Base-by-base conservation (phyloP, 73 alveolate genomes). In the Symbiodinium pilosum region DNA sequence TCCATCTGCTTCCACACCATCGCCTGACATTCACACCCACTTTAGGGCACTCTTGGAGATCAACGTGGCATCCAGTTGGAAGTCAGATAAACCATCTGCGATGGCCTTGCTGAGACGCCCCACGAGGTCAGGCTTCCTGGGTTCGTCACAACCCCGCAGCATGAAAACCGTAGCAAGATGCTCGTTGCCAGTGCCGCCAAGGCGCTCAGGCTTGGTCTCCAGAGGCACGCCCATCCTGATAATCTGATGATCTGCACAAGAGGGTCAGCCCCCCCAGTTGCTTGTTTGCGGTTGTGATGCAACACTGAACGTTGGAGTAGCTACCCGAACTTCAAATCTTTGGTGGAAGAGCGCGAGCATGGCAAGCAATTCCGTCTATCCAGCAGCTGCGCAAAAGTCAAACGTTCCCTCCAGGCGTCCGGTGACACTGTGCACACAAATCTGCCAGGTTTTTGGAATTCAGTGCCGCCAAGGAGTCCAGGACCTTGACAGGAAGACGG, bases 1-100 rank as follows among this genome's bases (percentile, higher is more conserved):
- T 88, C 95, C 95, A 88, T 88, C 71, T 88, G 95, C 47, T 41
- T 88, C 95, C 86, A 87, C 24, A 87, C 94, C 94, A 87, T 87
- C 36, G 94, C 94, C 43, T 87, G 39, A n/a, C 59, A 6, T 6
- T 47, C 14, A 14, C 59, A 47, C 6, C 59, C 59, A 14, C 59
- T 47, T 47, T 14, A 14, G 21, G 14, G 59, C 59, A 47, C 14
- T 47, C 21, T 47, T 47, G 59, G 6, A 47, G 6, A 47, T 47
- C 59, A 47, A 14, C 6, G 14, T 47, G 59, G 21, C 59, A 47
- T 47, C 14, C 14, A 14, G 21, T 47, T 47, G 39, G 81, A 64
- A 64, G 38, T 6, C n/a, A n/a, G n/a, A n/a, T n/a, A n/a, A n/a
- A n/a, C n/a, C n/a, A 47, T 47, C 59, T 47, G 14, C 59, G 59